These are phyloP conservation scores for Chiua virens DNA, from an alignment of 768 basidiomycete species.

Conservation along the genomic window DNA sequence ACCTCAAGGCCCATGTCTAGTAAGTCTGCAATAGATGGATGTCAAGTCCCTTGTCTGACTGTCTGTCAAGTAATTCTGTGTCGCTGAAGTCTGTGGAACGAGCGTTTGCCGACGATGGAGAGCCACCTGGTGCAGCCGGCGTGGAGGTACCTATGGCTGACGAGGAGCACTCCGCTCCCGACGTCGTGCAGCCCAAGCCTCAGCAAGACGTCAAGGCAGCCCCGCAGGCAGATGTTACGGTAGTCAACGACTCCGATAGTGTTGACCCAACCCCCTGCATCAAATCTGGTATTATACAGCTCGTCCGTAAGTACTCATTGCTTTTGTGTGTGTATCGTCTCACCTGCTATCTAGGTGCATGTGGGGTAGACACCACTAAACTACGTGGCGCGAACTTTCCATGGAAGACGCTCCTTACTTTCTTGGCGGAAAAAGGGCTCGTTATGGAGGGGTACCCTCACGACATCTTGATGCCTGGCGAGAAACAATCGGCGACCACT, in stretches of 20 bases:
- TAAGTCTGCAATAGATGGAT: too few species aligned
- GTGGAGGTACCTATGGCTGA: background rate
- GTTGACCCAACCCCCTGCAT: too few species aligned
- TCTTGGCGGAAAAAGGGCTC: background rate
- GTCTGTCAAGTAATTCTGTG: background rate
- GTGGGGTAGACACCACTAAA: background rate
- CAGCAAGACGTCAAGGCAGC: too few species aligned
- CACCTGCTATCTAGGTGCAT: too few species aligned
- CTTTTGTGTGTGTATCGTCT: too few species aligned
- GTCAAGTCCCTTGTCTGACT: background rate
- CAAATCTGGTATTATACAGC: background rate
- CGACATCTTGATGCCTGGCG: background rate
- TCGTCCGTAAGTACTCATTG: background rate
- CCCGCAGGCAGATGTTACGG: too few species aligned
- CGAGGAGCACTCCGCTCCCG: too few species aligned
- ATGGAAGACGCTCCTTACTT: background rate
- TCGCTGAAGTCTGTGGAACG: background rate
- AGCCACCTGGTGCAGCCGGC: background rate
- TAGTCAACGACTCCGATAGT: too few species aligned
- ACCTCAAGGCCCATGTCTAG: background rate
- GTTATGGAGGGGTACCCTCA: background rate
- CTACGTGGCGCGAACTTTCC: background rate
- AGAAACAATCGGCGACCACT: background rate
- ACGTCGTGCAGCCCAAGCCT: too few species aligned
- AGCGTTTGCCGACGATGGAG: background rate